A percentile compares a stretch with the other conserved stretches of the same genome.
Evolutionary conservation across 345 rosid species (phyloP).

Genomic region (Populus simonii): DNA sequence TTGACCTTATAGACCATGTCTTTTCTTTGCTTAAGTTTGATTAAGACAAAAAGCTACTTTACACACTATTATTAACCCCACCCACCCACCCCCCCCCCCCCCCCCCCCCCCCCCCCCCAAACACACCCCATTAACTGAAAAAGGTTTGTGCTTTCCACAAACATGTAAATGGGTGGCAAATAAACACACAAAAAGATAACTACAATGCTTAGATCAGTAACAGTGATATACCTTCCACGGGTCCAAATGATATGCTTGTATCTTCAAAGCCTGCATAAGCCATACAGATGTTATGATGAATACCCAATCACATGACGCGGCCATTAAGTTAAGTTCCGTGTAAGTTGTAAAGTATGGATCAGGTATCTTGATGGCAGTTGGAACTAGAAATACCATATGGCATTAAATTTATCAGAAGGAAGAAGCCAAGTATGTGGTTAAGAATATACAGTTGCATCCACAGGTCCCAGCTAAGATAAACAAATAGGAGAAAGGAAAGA

Average conservation of each 20-base stretch:
- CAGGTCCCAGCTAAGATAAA: not conserved
- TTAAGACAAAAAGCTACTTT: not conserved
- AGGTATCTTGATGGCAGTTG: not conserved
- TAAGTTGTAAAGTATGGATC: not conserved
- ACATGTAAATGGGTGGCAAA: slow-evolving; percentile 16
- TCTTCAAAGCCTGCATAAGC: slow-evolving; percentile 81
- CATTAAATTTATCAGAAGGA: not conserved
- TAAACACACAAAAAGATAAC: slow-evolving; percentile 5
- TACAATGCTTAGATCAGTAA: slow-evolving; percentile 18
- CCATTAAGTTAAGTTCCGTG: not conserved
- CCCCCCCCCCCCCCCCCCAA: not conserved
- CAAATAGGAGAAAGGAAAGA: not conserved
- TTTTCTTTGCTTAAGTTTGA: too few species aligned
- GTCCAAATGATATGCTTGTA: slow-evolving; percentile 77
- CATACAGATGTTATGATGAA: slow-evolving; percentile 16
- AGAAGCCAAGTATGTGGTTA: not conserved
- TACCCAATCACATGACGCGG: not conserved
- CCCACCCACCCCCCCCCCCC: not conserved
- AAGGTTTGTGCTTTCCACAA: not conserved
- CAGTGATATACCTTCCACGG: slow-evolving; percentile 71
- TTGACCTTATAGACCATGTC: not conserved
- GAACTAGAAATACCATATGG: not conserved
- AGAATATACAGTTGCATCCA: not conserved
- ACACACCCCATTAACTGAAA: not conserved
- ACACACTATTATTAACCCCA: not conserved